Evolutionary conservation across 1,284 basidiomycete species (phyloP).

Genomic region (Bondarzewia mesenterica): DNA sequence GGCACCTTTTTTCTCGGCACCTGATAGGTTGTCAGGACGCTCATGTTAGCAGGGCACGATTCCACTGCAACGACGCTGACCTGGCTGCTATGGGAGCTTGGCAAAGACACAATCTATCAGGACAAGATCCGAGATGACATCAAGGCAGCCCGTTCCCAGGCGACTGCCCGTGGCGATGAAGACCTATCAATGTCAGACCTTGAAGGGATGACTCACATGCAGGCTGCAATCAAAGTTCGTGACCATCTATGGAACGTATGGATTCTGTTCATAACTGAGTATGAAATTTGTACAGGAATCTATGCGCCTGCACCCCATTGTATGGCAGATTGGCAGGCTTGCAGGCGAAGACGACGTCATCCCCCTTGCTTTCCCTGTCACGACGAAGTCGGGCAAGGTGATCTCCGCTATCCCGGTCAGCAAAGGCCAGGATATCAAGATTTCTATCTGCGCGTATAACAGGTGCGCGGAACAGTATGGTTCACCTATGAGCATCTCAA

Average conservation of each 20-base stretch:
- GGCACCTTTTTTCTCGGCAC: not conserved
- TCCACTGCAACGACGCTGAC: slow-evolving; percentile 37
- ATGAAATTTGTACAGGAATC: slow-evolving; percentile 22
- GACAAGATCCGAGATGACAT: slow-evolving; percentile 7
- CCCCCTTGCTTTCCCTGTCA: slow-evolving; percentile 29
- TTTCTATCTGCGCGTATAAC: slow-evolving; percentile 23
- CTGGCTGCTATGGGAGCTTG: slow-evolving; percentile 36
- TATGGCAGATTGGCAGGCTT: slow-evolving; percentile 20
- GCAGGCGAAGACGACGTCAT: slow-evolving; percentile 28
- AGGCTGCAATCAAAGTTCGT: slow-evolving; percentile 20
- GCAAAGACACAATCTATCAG: slow-evolving; percentile 29
- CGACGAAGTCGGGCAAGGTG: slow-evolving; percentile 20
- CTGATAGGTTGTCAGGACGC: slow-evolving; percentile 20
- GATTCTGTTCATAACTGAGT: not conserved
- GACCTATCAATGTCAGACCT: slow-evolving; percentile 23
- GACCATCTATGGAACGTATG: no score
- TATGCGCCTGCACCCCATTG: slow-evolving; percentile 30
- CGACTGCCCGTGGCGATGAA: slow-evolving; percentile 16
- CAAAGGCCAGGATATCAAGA: slow-evolving; percentile 28
- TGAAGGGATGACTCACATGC: slow-evolving; percentile 21
- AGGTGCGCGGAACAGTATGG: slow-evolving; percentile 18
- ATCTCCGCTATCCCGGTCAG: slow-evolving; percentile 26
- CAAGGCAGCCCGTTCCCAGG: slow-evolving; percentile 2
- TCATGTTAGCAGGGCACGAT: slow-evolving; percentile 43
- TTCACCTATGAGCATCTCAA: not conserved